These are phyloP conservation scores for Pleurotus djamor DNA, from an alignment of 768 basidiomycete genomes.

Conservation along the genomic window DNA sequence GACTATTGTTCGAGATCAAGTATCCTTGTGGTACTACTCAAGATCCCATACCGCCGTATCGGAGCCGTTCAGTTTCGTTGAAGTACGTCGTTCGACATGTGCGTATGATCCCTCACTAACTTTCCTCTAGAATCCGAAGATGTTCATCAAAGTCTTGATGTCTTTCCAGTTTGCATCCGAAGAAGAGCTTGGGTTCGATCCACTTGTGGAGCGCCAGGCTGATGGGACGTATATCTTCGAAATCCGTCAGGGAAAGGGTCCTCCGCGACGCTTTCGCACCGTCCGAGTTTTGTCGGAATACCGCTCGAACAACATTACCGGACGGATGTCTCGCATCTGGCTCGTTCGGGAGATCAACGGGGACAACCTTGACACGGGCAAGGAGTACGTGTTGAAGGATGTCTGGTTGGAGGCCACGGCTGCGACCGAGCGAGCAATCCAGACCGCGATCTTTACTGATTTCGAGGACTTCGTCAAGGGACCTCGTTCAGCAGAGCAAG, in stretches of 20 bases:
- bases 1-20: slow-evolving; percentile 10
- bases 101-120: neutral
- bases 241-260: neutral
- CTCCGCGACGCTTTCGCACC: neutral
- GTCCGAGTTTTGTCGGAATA: neutral
- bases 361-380: too few relatives aligned
- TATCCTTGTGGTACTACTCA: slow-evolving; percentile 16
- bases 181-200: too few relatives aligned
- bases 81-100: too few relatives aligned
- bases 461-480: too few relatives aligned
- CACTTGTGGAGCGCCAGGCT: too few relatives aligned
- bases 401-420: too few relatives aligned
- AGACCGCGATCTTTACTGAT: too few relatives aligned
- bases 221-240: too few relatives aligned
- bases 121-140: slow-evolving; percentile 10
- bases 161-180: slow-evolving; percentile 16
- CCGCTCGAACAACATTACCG: slow-evolving; percentile 2
- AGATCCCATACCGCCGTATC: slow-evolving; percentile 15
- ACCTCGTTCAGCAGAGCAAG: too few relatives aligned
- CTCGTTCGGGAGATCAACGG: neutral
- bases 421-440: too few relatives aligned
- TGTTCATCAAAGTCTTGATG: slow-evolving; percentile 14
- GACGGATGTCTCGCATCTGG: slow-evolving; percentile 12
- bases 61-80: slow-evolving; percentile 9
- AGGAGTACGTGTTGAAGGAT: too few relatives aligned